Evolutionary conservation across 352 stramenopile genomes (phyloP).

Genomic region (Phytophthora vignae): DNA sequence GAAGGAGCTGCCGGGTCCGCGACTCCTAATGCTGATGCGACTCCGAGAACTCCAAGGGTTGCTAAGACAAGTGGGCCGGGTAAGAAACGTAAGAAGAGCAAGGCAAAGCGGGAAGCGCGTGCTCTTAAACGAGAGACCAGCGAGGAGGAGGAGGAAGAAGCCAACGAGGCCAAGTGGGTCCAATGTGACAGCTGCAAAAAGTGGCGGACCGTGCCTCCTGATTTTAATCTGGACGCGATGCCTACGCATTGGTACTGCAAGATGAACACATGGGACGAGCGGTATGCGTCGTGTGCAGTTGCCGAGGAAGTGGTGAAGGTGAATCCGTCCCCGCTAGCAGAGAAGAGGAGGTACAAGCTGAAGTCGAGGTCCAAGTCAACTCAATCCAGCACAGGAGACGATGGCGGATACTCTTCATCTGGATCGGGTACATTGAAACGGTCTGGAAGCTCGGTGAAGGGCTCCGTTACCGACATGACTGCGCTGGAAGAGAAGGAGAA

Average conservation of each 20-base stretch:
- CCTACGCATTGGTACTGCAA: constrained; percentile 96
- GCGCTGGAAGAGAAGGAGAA: constrained; percentile 42
- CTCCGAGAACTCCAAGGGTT: constrained; percentile 23
- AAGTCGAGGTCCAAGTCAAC: constrained; percentile 46
- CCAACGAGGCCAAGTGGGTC: constrained; percentile 92
- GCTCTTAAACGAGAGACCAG: constrained; percentile 31
- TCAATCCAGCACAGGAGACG: constrained; percentile 29
- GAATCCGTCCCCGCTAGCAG: constrained; percentile 32
- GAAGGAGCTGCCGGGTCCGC: constrained; percentile 38
- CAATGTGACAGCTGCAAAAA: constrained; percentile 97
- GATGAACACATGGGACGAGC: constrained; percentile 94
- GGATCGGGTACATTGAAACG: constrained; percentile 38
- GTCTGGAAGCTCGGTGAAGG: constrained; percentile 28
- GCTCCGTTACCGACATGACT: constrained; percentile 27
- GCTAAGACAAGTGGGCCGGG: constrained; percentile 16
- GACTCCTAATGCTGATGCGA: constrained; percentile 34
- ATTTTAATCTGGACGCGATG: constrained; percentile 91
- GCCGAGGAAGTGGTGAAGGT: constrained; percentile 88
- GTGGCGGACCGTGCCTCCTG: constrained; percentile 93
- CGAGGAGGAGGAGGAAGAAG: constrained; percentile 41
- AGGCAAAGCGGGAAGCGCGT: constrained; percentile 40
- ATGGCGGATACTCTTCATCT: constrained; percentile 50
- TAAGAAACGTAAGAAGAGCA: constrained; percentile 78
- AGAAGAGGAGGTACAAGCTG: constrained; percentile 39
- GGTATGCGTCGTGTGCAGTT: constrained; percentile 87